Evolutionary conservation across 345 rosid species (phyloP).

Genomic region (Psidium guajava): DNA sequence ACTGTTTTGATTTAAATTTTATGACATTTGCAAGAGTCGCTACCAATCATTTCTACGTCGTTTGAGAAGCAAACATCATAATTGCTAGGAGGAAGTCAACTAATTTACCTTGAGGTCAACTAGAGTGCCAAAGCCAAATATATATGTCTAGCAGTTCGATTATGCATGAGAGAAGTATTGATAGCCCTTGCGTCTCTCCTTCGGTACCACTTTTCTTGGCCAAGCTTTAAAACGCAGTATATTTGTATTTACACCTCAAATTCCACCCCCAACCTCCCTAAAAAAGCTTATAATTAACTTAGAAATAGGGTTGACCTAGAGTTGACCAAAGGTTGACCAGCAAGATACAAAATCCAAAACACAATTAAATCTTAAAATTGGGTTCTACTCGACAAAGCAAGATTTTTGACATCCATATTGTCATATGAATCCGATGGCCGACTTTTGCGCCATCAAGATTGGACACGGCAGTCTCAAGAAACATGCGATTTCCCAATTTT

Average conservation of each 20-base stretch:
- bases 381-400: neutral
- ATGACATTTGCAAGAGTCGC: neutral
- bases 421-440: neutral
- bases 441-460: neutral
- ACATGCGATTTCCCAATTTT: neutral
- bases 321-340: neutral
- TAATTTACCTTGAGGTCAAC: neutral
- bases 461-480: neutral
- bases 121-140: neutral
- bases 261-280: neutral
- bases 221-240: neutral
- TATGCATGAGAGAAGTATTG: neutral
- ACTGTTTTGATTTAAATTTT: neutral
- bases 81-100: neutral
- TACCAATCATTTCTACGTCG: neutral
- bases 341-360: neutral
- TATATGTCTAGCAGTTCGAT: neutral
- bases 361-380: neutral
- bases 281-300: neutral
- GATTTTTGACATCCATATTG: neutral
- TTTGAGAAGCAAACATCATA: neutral
- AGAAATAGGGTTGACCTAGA: neutral
- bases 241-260: neutral
- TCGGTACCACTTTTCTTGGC: neutral
- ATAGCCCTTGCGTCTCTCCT: neutral